Conservation (phyloP, 2,329 filamentous ascomycete genomes). For the Lecanicillium sp. region DNA sequence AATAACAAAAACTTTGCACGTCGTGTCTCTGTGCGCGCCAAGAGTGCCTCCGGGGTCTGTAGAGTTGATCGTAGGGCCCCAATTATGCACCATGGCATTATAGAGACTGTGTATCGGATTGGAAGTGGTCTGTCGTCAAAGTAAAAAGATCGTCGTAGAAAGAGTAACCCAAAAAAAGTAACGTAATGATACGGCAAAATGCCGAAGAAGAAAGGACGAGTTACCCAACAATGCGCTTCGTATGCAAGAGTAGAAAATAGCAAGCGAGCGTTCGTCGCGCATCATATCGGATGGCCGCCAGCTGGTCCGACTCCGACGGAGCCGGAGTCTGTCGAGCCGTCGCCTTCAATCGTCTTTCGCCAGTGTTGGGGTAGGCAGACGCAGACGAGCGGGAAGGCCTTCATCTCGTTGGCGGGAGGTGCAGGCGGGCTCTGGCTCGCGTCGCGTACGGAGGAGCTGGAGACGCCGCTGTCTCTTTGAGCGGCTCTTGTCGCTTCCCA, state of each 20-base stretch:
- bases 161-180: too few relatives aligned
- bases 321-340: conserved; percentile 61
- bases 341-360: conserved; percentile 93
- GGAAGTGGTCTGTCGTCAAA: too few relatives aligned
- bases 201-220: too few relatives aligned
- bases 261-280: background rate
- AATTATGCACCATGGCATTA: background rate
- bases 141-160: too few relatives aligned
- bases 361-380: conserved; percentile 94
- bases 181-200: too few relatives aligned
- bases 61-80: background rate
- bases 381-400: conserved; percentile 94
- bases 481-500: conserved; percentile 72
- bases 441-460: conserved; percentile 63
- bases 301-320: conserved; percentile 33
- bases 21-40: too few relatives aligned
- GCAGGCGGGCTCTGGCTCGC: conserved; percentile 59
- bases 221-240: too few relatives aligned
- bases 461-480: conserved; percentile 91
- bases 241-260: background rate
- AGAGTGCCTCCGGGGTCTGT: too few relatives aligned
- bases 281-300: conserved; percentile 3
- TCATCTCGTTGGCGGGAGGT: conserved; percentile 70
- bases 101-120: too few relatives aligned
- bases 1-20: conserved; percentile 7